Percentiles rank a stretch among this genome's conserved stretches.
These are phyloP conservation scores for Gnomoniopsis sp. DNA, from an alignment of 2,329 filamentous ascomycete genomes.

Conservation along the genomic window DNA sequence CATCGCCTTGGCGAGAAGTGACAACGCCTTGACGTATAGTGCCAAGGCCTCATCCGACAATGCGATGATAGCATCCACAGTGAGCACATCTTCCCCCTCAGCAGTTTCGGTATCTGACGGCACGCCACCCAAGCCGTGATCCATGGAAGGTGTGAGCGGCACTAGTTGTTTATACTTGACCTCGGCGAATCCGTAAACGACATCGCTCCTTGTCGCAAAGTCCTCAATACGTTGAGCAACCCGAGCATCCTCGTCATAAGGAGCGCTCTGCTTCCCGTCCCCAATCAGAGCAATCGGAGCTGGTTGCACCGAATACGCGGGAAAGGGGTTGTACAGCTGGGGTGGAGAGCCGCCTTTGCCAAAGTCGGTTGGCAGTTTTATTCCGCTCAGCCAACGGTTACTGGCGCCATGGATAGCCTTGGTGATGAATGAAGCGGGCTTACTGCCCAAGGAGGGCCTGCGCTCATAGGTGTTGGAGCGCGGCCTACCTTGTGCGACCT, in stretches of 20 bases:
- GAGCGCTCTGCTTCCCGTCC: constrained; percentile 57
- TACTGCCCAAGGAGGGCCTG: constrained; percentile 71
- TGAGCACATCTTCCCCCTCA: constrained; percentile 77
- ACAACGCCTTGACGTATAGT: constrained; percentile 90
- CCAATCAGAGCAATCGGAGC: constrained; percentile 61
- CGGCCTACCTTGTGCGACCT: constrained; percentile 66
- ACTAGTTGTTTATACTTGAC: constrained; percentile 98
- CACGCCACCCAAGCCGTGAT: constrained; percentile 66
- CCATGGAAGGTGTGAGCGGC: constrained; percentile 75
- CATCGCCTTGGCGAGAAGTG: constrained; percentile 89
- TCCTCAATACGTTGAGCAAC: constrained; percentile 85
- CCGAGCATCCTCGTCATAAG: constrained; percentile 74
- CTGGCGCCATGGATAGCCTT: constrained; percentile 96
- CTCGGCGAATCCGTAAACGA: constrained; percentile 95
- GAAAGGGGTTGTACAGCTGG: constrained; percentile 75
- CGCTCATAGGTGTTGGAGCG: constrained; percentile 64
- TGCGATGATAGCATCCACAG: constrained; percentile 77
- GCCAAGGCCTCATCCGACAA: constrained; percentile 94
- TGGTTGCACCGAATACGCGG: constrained; percentile 73
- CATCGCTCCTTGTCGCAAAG: constrained; percentile 86
- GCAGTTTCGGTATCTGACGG: constrained; percentile 50
- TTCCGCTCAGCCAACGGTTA: constrained; percentile 61
- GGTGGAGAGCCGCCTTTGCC: constrained; percentile 69
- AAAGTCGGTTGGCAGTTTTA: constrained; percentile 64
- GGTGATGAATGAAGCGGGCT: constrained; percentile 78